A percentile compares a stretch with the other conserved stretches of the same genome.
These are phyloP conservation scores for Agrostemma githago DNA, from an alignment of 148 eudicot species.

Conservation along the genomic window DNA sequence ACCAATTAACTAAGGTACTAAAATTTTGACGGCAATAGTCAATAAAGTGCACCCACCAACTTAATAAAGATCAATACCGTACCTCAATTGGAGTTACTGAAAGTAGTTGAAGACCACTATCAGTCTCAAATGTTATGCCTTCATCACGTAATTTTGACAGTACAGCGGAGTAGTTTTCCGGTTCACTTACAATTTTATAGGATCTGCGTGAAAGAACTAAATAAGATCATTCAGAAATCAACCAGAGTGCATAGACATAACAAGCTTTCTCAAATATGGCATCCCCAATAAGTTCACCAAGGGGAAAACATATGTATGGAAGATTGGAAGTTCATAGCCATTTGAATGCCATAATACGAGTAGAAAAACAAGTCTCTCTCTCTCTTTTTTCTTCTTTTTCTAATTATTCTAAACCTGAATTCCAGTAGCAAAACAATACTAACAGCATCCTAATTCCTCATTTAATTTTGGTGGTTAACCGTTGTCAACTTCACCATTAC, in stretches of 20 bases:
- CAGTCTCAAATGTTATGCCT: constrained; percentile 78
- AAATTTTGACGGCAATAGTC: not conserved
- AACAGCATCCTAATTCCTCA: not conserved
- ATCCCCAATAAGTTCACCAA: not conserved
- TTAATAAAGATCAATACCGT: constrained; percentile 15
- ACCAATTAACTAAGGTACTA: not conserved
- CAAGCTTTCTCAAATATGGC: not conserved
- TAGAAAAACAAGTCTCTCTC: not conserved
- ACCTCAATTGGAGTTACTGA: constrained; percentile 74
- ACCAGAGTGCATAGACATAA: not conserved
- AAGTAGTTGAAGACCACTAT: constrained; percentile 77
- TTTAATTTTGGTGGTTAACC: no score
- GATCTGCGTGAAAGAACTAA: constrained; percentile 36
- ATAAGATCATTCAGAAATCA: constrained; percentile 5
- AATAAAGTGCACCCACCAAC: not conserved
- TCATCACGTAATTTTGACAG: constrained; percentile 72
- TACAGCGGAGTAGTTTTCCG: constrained; percentile 60
- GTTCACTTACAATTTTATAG: constrained; percentile 71
- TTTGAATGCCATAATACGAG: not conserved
- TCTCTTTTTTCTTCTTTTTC: not conserved
- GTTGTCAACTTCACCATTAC: not conserved
- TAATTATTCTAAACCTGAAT: not conserved
- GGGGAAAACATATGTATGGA: not conserved
- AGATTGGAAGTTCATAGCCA: not conserved
- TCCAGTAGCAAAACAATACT: not conserved